Percentiles rank a stretch among this genome's conserved stretches.
Conservation (phyloP, 768 basidiomycete species). For the Termitomyces sp. region DNA sequence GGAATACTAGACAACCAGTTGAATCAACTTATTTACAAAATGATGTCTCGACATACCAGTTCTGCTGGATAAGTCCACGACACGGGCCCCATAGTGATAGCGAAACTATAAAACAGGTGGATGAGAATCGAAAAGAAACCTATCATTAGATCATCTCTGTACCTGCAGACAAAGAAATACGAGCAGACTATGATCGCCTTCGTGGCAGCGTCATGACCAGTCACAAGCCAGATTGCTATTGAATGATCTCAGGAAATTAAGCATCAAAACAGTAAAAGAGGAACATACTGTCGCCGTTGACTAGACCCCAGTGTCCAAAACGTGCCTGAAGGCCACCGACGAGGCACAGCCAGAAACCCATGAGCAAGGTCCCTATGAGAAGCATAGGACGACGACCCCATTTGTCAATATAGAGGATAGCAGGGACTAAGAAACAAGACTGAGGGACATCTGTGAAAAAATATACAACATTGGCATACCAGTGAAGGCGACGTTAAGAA, state of each 20-base stretch:
- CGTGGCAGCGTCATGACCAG: slow-evolving; percentile 46
- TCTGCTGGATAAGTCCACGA: slow-evolving; percentile 75
- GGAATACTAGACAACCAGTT: slow-evolving; percentile 34
- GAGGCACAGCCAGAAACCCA: slow-evolving; percentile 75
- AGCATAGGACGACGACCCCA: slow-evolving; percentile 81
- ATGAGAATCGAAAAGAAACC: not conserved
- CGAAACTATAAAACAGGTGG: slow-evolving; percentile 35
- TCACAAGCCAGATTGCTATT: slow-evolving; percentile 46
- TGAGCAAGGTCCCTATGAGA: slow-evolving; percentile 53
- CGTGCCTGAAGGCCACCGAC: slow-evolving; percentile 71
- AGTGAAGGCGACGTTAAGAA: slow-evolving; percentile 39
- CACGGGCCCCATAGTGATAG: slow-evolving; percentile 72
- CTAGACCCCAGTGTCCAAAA: slow-evolving; percentile 56
- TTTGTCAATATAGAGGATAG: slow-evolving; percentile 62
- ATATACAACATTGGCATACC: slow-evolving; percentile 36
- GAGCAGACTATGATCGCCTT: slow-evolving; percentile 73
- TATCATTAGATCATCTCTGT: not conserved
- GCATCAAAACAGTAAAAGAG: too few species aligned
- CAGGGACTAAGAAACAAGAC: slow-evolving; percentile 32
- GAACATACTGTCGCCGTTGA: slow-evolving; percentile 25
- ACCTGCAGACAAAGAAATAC: slow-evolving; percentile 68
- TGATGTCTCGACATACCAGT: slow-evolving; percentile 26
- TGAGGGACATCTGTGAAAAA: slow-evolving; percentile 27
- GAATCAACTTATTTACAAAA: not conserved
- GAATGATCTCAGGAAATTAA: not conserved